Conservation (phyloP, 2,329 filamentous ascomycete genomes). For the Ophiostoma triangulosporum region DNA sequence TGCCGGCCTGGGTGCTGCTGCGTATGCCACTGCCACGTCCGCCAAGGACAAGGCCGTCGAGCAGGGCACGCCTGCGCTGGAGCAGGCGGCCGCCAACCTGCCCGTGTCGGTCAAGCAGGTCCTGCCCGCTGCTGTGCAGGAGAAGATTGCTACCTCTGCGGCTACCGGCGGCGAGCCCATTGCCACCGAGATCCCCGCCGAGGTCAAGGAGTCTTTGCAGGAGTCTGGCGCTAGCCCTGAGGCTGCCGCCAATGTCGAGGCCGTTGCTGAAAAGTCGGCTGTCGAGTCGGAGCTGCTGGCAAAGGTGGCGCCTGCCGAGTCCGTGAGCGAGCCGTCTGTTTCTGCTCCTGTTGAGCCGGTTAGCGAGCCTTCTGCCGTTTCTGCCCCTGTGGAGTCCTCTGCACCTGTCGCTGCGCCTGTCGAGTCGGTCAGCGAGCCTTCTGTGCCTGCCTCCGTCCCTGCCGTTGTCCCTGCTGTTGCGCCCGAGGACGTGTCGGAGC, state of each 20-base stretch:
- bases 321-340: constrained; percentile 13
- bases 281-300: constrained; percentile 62
- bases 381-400: constrained; percentile 8
- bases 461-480: neutral
- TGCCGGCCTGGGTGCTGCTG: constrained; percentile 22
- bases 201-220: constrained; percentile 44
- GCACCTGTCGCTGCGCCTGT: constrained; percentile 18
- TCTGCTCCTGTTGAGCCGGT: constrained; percentile 10
- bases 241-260: constrained; percentile 53
- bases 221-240: constrained; percentile 52
- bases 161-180: constrained; percentile 28
- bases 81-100: constrained; percentile 24
- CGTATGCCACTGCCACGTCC: constrained; percentile 18
- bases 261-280: constrained; percentile 60
- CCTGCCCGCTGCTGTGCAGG: constrained; percentile 36
- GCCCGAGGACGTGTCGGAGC: constrained; percentile 4
- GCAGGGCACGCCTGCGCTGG: constrained; percentile 15
- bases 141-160: constrained; percentile 29
- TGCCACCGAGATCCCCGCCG: constrained; percentile 37
- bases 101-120: constrained; percentile 40
- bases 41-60: constrained; percentile 28
- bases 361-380: constrained; percentile 12
- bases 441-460: constrained; percentile 9
- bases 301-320: constrained; percentile 29
- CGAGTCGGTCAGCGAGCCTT: constrained; percentile 17